Percentiles rank a stretch among this genome's conserved stretches.
These are phyloP conservation scores for Prunella vulgaris DNA, from an alignment of 257 asterid genomes.

Conservation along the genomic window DNA sequence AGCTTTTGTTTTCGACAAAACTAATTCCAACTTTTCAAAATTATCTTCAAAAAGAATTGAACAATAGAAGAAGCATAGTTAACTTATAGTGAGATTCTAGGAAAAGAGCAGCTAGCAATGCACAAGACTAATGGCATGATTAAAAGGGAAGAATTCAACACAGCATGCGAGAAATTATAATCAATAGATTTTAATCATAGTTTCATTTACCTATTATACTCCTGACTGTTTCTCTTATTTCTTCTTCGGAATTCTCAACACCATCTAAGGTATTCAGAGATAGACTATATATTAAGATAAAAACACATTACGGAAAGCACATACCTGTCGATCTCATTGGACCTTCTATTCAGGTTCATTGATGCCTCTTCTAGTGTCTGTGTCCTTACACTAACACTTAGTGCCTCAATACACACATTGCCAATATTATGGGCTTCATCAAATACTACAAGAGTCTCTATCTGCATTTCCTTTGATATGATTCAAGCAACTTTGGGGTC, in stretches of 20 bases:
- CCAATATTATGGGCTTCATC: slow-evolving; percentile 99
- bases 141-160: no score
- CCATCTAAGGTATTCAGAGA: neutral
- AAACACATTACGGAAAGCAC: slow-evolving; percentile 8
- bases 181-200: no score
- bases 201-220: no score
- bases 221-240: no score
- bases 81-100: no score
- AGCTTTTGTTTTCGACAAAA: slow-evolving; percentile 32
- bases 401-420: slow-evolving; percentile 96
- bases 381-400: slow-evolving; percentile 87
- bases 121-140: no score
- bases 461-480: slow-evolving; percentile 98
- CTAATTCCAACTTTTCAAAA: no score
- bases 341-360: slow-evolving; percentile 79
- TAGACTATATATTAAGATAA: neutral
- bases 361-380: slow-evolving; percentile 98
- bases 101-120: no score
- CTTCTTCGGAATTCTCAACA: no score
- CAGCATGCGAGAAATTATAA: no score
- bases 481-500: slow-evolving; percentile 98
- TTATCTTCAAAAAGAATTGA: no score
- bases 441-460: slow-evolving; percentile 91
- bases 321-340: slow-evolving; percentile 90
- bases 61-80: no score